phyloP scores from a whole-genome alignment of 1,284 basidiomycete species.

The Ganoderma resinaceum region DNA sequence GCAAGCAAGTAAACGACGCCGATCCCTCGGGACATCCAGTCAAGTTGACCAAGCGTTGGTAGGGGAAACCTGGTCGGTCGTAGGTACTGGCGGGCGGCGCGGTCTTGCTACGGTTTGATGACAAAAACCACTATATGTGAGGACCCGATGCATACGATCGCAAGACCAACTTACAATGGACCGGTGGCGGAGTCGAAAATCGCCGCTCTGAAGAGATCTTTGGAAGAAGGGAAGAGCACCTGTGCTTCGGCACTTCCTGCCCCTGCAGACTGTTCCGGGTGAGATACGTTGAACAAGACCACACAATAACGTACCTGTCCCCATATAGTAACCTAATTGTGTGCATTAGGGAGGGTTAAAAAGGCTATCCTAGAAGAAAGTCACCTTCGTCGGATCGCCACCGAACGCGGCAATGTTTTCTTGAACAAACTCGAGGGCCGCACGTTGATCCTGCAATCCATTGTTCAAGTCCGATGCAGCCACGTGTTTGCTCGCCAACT shows the following conservation, averaged over 20 bases:
- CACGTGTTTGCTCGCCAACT: constrained; percentile 52
- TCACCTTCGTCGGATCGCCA: constrained; percentile 65
- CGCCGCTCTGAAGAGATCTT: constrained; percentile 56
- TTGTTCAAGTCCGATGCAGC: constrained; percentile 58
- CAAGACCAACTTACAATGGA: constrained; percentile 52
- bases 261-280: constrained; percentile 54
- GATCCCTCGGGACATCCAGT: constrained; percentile 54
- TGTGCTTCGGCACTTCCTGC: constrained; percentile 62
- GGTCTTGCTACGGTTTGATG: constrained; percentile 51
- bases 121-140: background rate
- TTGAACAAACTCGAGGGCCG: constrained; percentile 64
- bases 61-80: constrained; percentile 62
- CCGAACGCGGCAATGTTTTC: constrained; percentile 69
- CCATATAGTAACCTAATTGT: constrained; percentile 62
- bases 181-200: constrained; percentile 62
- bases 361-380: background rate
- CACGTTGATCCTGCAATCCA: constrained; percentile 63
- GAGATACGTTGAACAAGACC: background rate
- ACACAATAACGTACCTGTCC: constrained; percentile 50
- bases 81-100: constrained; percentile 58
- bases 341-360: background rate
- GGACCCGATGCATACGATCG: constrained; percentile 1
- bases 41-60: constrained; percentile 51
- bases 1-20: constrained; percentile 54
- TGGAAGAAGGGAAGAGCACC: constrained; percentile 51